phyloP scores from a whole-genome alignment of 2,329 filamentous ascomycete genomes.

The Setomelanomma holmii region DNA sequence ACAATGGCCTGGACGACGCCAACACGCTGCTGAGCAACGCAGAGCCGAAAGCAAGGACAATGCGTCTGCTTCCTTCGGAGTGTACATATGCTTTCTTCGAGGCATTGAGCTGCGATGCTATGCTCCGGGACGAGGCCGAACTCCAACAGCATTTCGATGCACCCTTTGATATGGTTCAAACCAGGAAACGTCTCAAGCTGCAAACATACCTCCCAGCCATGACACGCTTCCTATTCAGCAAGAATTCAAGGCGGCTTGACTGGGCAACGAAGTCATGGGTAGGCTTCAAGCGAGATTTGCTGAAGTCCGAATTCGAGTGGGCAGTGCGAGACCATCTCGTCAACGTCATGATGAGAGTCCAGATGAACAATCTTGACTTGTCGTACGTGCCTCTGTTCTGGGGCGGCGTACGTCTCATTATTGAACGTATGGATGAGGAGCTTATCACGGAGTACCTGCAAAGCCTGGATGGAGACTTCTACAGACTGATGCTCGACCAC shows the following conservation, averaged over 20 bases:
- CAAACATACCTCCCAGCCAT: constrained; percentile 80
- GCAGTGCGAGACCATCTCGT: constrained; percentile 78
- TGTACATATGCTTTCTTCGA: constrained; percentile 86
- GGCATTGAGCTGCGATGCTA: constrained; percentile 81
- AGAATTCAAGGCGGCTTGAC: constrained; percentile 66
- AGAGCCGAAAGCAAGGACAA: constrained; percentile 59
- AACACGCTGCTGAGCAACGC: constrained; percentile 51
- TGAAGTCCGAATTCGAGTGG: constrained; percentile 82
- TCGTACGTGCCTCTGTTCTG: constrained; percentile 75
- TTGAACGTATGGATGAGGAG: constrained; percentile 74
- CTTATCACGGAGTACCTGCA: constrained; percentile 80
- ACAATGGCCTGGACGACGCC: constrained; percentile 51
- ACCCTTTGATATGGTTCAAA: constrained; percentile 82
- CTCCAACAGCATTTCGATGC: constrained; percentile 73
- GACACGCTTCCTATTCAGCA: constrained; percentile 82
- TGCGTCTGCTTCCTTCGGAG: constrained; percentile 60
- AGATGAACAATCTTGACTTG: constrained; percentile 60
- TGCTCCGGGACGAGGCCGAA: constrained; percentile 66
- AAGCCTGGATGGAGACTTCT: constrained; percentile 76
- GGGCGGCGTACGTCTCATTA: constrained; percentile 76
- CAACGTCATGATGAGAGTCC: constrained; percentile 69
- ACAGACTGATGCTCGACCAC: constrained; percentile 68
- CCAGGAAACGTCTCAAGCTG: constrained; percentile 79
- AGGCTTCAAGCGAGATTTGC: constrained; percentile 69
- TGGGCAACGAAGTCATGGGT: constrained; percentile 76